Conservation (phyloP, 129 eudicot genomes). For the Flaveria brownii region DNA sequence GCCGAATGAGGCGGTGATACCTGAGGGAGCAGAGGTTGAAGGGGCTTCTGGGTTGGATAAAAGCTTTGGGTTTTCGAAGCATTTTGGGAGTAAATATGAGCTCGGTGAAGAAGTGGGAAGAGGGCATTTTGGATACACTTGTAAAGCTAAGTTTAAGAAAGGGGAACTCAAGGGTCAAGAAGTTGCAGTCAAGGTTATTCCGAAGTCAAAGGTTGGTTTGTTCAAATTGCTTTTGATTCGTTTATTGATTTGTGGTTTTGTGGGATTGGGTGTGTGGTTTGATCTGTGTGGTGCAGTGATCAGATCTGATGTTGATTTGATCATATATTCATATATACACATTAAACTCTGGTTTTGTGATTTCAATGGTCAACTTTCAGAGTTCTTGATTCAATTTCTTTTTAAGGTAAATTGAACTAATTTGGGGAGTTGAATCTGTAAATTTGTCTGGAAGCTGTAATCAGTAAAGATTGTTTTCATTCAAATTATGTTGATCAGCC, state of each 20-base stretch:
- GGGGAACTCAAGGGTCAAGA: constrained; percentile 82
- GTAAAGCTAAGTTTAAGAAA: constrained; percentile 71
- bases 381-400: constrained; percentile 11
- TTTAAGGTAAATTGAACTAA: not conserved
- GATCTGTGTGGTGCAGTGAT: constrained; percentile 35
- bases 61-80: constrained; percentile 79
- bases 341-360: not conserved
- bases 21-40: constrained; percentile 50
- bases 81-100: constrained; percentile 64
- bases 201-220: constrained; percentile 69
- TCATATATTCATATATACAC: not conserved
- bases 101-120: constrained; percentile 87
- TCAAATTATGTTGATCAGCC: not conserved
- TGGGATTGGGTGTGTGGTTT: not conserved
- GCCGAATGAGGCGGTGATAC: constrained; percentile 65
- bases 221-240: not conserved
- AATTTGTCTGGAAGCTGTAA: not conserved
- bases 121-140: constrained; percentile 95
- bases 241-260: not conserved
- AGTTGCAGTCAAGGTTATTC: constrained; percentile 93
- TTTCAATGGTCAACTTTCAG: constrained; percentile 9
- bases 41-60: constrained; percentile 63
- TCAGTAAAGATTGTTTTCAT: not conserved
- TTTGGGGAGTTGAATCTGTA: not conserved
- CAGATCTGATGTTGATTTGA: constrained; percentile 42